phyloP scores from a whole-genome alignment of 2,329 filamentous ascomycete species.

The Colletotrichum liriopes region DNA sequence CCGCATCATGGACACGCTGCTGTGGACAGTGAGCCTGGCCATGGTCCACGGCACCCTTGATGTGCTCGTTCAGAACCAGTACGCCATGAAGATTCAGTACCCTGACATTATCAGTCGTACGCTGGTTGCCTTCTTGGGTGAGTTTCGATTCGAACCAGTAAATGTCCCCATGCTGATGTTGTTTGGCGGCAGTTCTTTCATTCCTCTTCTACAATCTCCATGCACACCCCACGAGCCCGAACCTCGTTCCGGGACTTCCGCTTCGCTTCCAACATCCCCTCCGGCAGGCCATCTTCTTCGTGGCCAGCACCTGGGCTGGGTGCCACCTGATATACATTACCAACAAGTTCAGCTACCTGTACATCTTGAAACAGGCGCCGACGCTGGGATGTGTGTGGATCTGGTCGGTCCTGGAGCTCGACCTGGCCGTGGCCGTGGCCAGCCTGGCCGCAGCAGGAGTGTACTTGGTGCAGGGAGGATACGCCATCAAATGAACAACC shows the following conservation, averaged over 20 bases:
- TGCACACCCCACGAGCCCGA: conserved; percentile 64
- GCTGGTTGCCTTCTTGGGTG: conserved; percentile 68
- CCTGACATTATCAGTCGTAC: conserved; percentile 67
- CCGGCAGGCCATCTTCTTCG: conserved; percentile 76
- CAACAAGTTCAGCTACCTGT: conserved; percentile 85
- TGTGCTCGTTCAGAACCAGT: conserved; percentile 85
- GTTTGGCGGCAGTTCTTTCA: conserved; percentile 62
- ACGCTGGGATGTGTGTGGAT: conserved; percentile 92
- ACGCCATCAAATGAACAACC: conserved; percentile 57
- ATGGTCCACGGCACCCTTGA: conserved; percentile 84
- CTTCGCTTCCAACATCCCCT: conserved; percentile 61
- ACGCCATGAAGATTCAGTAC: conserved; percentile 78
- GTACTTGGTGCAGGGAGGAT: conserved; percentile 67
- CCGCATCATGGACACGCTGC: conserved; percentile 67
- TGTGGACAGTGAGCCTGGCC: conserved; percentile 75
- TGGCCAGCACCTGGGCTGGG: conserved; percentile 73
- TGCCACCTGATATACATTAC: conserved; percentile 87
- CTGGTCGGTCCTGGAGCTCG: conserved; percentile 91
- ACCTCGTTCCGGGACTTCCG: conserved; percentile 66
- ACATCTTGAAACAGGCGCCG: conserved; percentile 93
- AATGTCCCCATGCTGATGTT: neutral
- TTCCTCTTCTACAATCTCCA: conserved; percentile 72
- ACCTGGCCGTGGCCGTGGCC: conserved; percentile 75
- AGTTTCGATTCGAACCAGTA: neutral
- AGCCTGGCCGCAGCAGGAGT: conserved; percentile 64